Evolutionary conservation across 2,329 filamentous ascomycete genomes (phyloP), one percentile per base, ranked within the genome.

Genomic region (Epicoccum sorghinum): DNA sequence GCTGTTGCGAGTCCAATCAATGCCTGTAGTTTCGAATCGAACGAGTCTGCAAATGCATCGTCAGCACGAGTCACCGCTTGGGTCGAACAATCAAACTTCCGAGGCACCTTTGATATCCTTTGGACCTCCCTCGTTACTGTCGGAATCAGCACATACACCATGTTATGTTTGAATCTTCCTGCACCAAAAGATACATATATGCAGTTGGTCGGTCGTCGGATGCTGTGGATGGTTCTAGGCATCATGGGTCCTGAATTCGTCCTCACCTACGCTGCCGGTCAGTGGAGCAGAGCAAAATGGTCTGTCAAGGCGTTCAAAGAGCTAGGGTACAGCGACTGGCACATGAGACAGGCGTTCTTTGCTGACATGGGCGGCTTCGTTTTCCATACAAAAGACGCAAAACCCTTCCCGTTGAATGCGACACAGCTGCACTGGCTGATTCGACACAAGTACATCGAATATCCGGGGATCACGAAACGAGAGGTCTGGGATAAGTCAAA

Each of bases 61-160:
- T 52, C 40, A 29, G 25, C 42, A 10, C 47, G 52, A 35, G 46
- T 56, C 12, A 51, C 44, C 4, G 27, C 38, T 22, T 65, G 61
- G 61, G 52, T 58, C 3, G 43, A 54, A 10, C 54, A 61, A 37
- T 50, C 55, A 4, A 60, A 59, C 27, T 47, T 32, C 36, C 42
- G 60, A 13, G 56, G 58, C 9, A 65, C 56, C 5, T 45, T 61
- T 37, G 60, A 65, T 14, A 62, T 65, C 23, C 44, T 65, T 7
- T 64, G 56, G 59, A 49, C 37, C 4, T 60, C 50, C 13, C 48
- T 62, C 4, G 46, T 57, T 9, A 64, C 55, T 2, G 52, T 62
- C 7, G 48, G 53, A 9, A 55, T 64, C 29, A 58, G 60, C 40
- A 61, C 53, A 38, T 60, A 52, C 23, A 60, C 55, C 0, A 57